Conservation (phyloP, 805 yeast species). For the Vanderwaltozyma verrucispora region DNA sequence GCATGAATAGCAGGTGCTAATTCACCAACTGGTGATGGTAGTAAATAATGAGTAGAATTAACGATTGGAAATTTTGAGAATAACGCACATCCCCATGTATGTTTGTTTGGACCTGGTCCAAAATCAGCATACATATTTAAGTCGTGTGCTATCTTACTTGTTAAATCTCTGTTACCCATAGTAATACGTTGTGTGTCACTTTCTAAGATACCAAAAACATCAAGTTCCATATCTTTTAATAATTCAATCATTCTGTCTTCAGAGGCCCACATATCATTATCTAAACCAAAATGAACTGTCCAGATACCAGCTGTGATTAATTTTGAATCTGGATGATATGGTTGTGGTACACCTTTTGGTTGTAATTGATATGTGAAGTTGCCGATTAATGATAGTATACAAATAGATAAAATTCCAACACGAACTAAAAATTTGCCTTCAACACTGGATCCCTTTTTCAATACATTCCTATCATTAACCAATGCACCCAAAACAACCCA, state of each 20-base stretch:
- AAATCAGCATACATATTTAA: constrained; percentile 90
- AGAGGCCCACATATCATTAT: constrained; percentile 96
- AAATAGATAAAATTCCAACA: constrained; percentile 10
- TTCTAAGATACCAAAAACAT: constrained; percentile 83
- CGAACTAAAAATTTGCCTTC: constrained; percentile 11
- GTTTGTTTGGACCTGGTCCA: constrained; percentile 97
- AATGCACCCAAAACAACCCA: constrained; percentile 45
- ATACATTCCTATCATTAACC: not conserved
- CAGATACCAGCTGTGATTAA: constrained; percentile 91
- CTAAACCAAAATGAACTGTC: constrained; percentile 96
- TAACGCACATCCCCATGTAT: constrained; percentile 95
- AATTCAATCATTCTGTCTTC: constrained; percentile 83
- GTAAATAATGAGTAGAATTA: constrained; percentile 77
- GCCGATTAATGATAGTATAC: constrained; percentile 11
- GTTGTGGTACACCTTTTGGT: constrained; percentile 43
- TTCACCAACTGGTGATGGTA: constrained; percentile 97
- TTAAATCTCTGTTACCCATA: constrained; percentile 91
- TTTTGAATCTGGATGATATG: constrained; percentile 57
- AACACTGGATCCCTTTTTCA: constrained; percentile 1
- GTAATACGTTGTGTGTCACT: constrained; percentile 88
- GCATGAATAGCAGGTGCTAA: constrained; percentile 98
- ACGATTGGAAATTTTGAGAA: constrained; percentile 90
- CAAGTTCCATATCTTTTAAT: constrained; percentile 77
- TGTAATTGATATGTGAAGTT: constrained; percentile 17
- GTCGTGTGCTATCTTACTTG: constrained; percentile 85